Evolutionary conservation across 208 protist genomes (phyloP).

Genomic region (Phytomonas sp.): DNA sequence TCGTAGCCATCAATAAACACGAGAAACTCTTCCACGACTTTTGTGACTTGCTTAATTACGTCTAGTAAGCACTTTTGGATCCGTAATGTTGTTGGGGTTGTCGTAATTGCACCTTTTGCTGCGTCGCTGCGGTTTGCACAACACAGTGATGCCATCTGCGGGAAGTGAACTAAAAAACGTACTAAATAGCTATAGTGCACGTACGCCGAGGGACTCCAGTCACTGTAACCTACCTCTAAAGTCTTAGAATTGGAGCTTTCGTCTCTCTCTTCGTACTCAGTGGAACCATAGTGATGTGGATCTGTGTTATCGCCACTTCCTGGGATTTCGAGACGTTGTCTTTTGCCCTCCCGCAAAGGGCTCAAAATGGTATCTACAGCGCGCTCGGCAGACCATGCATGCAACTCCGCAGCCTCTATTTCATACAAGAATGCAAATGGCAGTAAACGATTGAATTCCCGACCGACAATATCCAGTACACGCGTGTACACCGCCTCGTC

Average conservation of each 20-base stretch:
- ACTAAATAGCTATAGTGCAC: constrained; percentile 71
- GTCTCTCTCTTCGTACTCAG: background rate
- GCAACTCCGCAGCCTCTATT: constrained; percentile 50
- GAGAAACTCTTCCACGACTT: constrained; percentile 64
- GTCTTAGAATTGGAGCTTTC: background rate
- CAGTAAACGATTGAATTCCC: constrained; percentile 50
- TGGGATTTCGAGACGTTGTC: background rate
- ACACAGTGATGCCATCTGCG: constrained; percentile 64
- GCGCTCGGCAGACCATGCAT: constrained; percentile 31
- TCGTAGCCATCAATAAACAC: constrained; percentile 48
- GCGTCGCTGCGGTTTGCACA: constrained; percentile 18
- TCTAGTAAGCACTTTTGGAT: constrained; percentile 41
- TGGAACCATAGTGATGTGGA: background rate
- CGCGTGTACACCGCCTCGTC: constrained; percentile 63
- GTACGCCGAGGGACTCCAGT: constrained; percentile 4
- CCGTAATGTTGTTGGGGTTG: constrained; percentile 15
- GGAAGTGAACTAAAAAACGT: constrained; percentile 75
- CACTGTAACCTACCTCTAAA: background rate
- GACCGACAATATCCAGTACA: constrained; percentile 33
- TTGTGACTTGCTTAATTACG: constrained; percentile 50
- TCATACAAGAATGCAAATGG: constrained; percentile 58
- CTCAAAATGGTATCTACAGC: constrained; percentile 9
- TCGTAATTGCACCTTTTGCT: constrained; percentile 2
- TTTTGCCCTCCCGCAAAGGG: constrained; percentile 5
- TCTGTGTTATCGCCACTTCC: background rate